phyloP scores from a whole-genome alignment of 1,284 basidiomycete species.

The Coniophora puteana region DNA sequence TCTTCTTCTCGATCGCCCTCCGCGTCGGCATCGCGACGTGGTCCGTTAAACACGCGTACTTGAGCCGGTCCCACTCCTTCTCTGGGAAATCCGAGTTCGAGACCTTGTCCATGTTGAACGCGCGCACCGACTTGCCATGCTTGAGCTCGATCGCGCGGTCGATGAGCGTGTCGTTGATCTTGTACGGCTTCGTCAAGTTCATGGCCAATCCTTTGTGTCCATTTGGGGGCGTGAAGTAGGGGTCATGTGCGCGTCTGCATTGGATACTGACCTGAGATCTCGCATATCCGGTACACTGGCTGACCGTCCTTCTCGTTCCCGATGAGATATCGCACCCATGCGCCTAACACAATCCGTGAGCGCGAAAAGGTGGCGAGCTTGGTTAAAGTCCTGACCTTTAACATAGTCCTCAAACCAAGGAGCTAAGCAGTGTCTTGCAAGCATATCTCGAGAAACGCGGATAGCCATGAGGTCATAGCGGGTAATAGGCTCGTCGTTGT shows the following conservation, averaged over 20 bases:
- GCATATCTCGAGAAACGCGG: conserved; percentile 57
- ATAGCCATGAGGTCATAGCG: conserved; percentile 55
- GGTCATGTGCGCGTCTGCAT: neutral
- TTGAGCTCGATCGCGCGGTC: conserved; percentile 66
- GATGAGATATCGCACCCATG: conserved; percentile 79
- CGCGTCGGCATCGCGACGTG: conserved; percentile 64
- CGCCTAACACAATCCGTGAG: conserved; percentile 41
- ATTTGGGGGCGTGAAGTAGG: conserved; percentile 12
- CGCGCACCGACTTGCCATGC: conserved; percentile 59
- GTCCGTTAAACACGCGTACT: conserved; percentile 46
- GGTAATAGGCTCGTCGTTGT: conserved; percentile 50
- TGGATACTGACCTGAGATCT: conserved; percentile 62
- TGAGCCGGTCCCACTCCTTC: conserved; percentile 73
- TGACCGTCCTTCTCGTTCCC: conserved; percentile 49
- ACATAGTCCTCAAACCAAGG: conserved; percentile 80
- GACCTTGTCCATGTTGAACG: conserved; percentile 75
- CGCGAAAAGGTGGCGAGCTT: conserved; percentile 1
- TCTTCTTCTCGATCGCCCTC: conserved; percentile 62
- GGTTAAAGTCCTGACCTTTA: conserved; percentile 46
- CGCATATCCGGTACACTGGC: conserved; percentile 81
- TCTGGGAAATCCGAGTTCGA: conserved; percentile 67
- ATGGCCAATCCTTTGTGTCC: conserved; percentile 42
- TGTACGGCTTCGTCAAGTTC: conserved; percentile 64
- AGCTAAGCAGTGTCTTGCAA: conserved; percentile 62
- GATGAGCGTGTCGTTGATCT: conserved; percentile 62